A percentile compares a stretch with the other conserved stretches of the same genome.
These are phyloP conservation scores for Vigna trinervia DNA, from an alignment of 306 rosid species.

Conservation along the genomic window DNA sequence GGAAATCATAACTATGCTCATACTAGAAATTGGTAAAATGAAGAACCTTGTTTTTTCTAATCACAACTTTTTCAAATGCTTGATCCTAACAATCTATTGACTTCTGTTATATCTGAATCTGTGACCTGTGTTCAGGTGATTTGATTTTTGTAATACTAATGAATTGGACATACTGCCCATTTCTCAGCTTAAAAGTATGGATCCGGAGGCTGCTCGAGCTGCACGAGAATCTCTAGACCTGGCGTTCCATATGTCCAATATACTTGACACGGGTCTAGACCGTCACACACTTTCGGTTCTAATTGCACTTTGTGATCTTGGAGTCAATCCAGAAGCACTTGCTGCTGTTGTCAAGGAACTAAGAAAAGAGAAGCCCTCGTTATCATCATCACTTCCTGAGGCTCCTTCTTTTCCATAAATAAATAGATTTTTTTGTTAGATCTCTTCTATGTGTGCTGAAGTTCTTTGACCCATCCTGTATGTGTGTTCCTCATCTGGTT, in stretches of 20 bases:
- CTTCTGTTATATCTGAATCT: slow-evolving; percentile 18
- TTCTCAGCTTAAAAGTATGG: slow-evolving; percentile 50
- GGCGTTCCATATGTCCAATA: slow-evolving; percentile 76
- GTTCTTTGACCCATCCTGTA: slow-evolving; percentile 4
- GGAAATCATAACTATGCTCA: too few species aligned
- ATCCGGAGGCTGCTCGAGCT: slow-evolving; percentile 66
- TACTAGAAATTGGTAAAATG: too few species aligned
- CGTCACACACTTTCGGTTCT: slow-evolving; percentile 85
- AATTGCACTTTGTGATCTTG: slow-evolving; percentile 82
- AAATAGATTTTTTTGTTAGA: neutral
- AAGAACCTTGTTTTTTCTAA: neutral
- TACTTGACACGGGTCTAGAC: slow-evolving; percentile 70
- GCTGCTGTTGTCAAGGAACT: slow-evolving; percentile 81
- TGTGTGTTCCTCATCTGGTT: slow-evolving; percentile 10
- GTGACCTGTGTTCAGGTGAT: neutral
- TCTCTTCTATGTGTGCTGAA: slow-evolving; percentile 15
- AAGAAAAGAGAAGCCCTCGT: slow-evolving; percentile 46
- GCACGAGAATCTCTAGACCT: slow-evolving; percentile 80
- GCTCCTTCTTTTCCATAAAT: slow-evolving; percentile 39
- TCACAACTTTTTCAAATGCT: neutral
- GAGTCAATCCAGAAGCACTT: slow-evolving; percentile 79
- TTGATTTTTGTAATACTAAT: slow-evolving; percentile 1
- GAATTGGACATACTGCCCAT: neutral
- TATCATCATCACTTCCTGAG: slow-evolving; percentile 33
- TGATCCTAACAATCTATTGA: neutral